Evolutionary conservation across 495 filamentous ascomycete species (phyloP).

Genomic region (Hypomontagnella submonticulosa): DNA sequence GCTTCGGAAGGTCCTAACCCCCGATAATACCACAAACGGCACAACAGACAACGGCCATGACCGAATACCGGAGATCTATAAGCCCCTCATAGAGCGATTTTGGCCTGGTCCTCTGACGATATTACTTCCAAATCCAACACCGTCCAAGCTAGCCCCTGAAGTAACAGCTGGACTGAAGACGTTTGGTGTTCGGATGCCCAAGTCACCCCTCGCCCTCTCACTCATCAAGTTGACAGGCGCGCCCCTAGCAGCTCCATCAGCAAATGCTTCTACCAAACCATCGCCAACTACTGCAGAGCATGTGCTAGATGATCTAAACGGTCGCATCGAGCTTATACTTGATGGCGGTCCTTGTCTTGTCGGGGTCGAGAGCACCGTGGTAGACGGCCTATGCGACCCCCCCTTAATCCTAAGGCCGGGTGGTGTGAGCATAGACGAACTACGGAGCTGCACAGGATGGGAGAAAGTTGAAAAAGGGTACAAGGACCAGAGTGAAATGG

Average conservation of each 20-base stretch:
- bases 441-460: slow-evolving; percentile 82
- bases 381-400: slow-evolving; percentile 85
- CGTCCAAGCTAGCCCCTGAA: slow-evolving; percentile 79
- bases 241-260: slow-evolving; percentile 92
- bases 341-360: slow-evolving; percentile 89
- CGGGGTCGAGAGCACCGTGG: slow-evolving; percentile 96
- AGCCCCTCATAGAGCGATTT: slow-evolving; percentile 80
- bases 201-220: slow-evolving; percentile 81
- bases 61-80: slow-evolving; percentile 83
- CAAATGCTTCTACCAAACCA: slow-evolving; percentile 92
- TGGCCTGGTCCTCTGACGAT: slow-evolving; percentile 98
- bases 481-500: slow-evolving; percentile 69
- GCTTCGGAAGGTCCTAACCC: slow-evolving; percentile 70
- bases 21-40: slow-evolving; percentile 41
- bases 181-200: slow-evolving; percentile 92
- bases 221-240: slow-evolving; percentile 80
- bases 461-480: slow-evolving; percentile 79
- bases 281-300: slow-evolving; percentile 90
- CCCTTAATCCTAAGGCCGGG: slow-evolving; percentile 88
- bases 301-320: slow-evolving; percentile 84
- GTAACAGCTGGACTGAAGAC: slow-evolving; percentile 85
- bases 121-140: slow-evolving; percentile 78
- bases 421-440: slow-evolving; percentile 86
- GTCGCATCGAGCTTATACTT: slow-evolving; percentile 86
- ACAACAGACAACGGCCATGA: slow-evolving; percentile 48